Percentiles rank a stretch among this genome's conserved stretches.
Evolutionary conservation across 2,329 filamentous ascomycete species (phyloP).

Genomic region (Ophiostoma sp.): DNA sequence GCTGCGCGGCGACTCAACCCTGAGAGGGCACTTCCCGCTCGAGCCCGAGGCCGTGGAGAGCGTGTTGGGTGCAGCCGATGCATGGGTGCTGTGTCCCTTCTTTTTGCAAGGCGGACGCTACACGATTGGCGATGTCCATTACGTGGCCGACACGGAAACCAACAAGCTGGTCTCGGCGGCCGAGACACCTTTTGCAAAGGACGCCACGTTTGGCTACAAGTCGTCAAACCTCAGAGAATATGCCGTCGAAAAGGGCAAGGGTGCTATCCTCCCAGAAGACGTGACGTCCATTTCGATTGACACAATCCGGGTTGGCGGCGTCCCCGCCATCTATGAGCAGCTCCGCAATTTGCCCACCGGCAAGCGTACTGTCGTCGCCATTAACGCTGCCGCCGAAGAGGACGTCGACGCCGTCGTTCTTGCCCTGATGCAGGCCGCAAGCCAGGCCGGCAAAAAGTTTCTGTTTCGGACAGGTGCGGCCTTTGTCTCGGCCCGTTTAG

Average conservation of each 20-base stretch:
- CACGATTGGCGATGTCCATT: conserved; percentile 59
- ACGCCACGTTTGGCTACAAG: conserved; percentile 59
- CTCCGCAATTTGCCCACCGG: conserved; percentile 42
- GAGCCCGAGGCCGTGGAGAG: conserved; percentile 71
- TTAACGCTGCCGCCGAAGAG: conserved; percentile 51
- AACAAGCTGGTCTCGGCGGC: conserved; percentile 48
- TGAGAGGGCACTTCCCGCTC: conserved; percentile 84
- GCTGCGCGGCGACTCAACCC: conserved; percentile 59
- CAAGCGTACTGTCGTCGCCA: conserved; percentile 44
- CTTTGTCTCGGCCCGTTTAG: conserved; percentile 15
- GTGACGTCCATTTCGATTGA: conserved; percentile 48
- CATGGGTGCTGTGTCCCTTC: conserved; percentile 58
- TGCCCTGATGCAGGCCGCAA: conserved; percentile 44
- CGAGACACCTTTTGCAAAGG: conserved; percentile 56
- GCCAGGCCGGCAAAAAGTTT: conserved; percentile 37
- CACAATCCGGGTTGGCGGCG: conserved; percentile 44
- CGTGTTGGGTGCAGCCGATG: conserved; percentile 52
- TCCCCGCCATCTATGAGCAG: conserved; percentile 46
- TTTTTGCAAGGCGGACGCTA: conserved; percentile 60
- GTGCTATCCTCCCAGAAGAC: conserved; percentile 33
- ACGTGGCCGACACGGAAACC: conserved; percentile 52
- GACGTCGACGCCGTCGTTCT: conserved; percentile 57
- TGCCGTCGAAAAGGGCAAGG: conserved; percentile 53
- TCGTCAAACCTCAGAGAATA: conserved; percentile 56
- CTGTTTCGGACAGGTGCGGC: conserved; percentile 35